phyloP scores from a whole-genome alignment of 495 filamentous ascomycete genomes.

The Penicillium argentinense region DNA sequence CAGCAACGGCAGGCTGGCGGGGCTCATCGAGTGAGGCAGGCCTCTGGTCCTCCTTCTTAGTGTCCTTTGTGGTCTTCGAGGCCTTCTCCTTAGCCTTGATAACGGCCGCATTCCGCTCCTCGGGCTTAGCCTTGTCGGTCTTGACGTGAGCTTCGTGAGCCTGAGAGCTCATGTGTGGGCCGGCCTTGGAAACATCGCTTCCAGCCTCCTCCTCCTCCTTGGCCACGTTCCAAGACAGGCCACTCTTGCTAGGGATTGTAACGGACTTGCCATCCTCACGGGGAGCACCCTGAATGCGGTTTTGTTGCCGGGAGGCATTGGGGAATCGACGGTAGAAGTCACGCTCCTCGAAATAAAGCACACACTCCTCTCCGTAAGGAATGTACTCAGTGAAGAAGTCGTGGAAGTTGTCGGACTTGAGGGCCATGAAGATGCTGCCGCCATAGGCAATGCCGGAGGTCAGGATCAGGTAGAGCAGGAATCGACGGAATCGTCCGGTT shows the following conservation, averaged over 20 bases:
- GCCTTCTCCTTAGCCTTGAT: conserved; percentile 46
- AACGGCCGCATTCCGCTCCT: conserved; percentile 36
- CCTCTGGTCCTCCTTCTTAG: conserved; percentile 33
- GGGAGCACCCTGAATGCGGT: conserved; percentile 43
- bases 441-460: conserved; percentile 76
- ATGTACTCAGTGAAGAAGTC: conserved; percentile 99
- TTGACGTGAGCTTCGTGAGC: conserved; percentile 35
- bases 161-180: conserved; percentile 48
- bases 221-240: conserved; percentile 77
- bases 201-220: conserved; percentile 46
- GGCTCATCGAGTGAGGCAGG: conserved; percentile 33
- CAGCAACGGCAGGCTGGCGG: conserved; percentile 41
- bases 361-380: conserved; percentile 90
- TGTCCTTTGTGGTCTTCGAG: conserved; percentile 34
- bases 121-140: conserved; percentile 32
- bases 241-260: conserved; percentile 81
- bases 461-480: conserved; percentile 69
- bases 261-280: conserved; percentile 67
- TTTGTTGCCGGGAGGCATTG: conserved; percentile 55
- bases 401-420: conserved; percentile 95
- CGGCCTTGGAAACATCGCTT: conserved; percentile 45
- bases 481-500: conserved; percentile 73
- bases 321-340: conserved; percentile 93
- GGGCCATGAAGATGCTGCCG: conserved; percentile 85
- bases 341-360: conserved; percentile 95